Conservation (phyloP, 768 basidiomycete genomes). For the Tubosaeta sp. region DNA sequence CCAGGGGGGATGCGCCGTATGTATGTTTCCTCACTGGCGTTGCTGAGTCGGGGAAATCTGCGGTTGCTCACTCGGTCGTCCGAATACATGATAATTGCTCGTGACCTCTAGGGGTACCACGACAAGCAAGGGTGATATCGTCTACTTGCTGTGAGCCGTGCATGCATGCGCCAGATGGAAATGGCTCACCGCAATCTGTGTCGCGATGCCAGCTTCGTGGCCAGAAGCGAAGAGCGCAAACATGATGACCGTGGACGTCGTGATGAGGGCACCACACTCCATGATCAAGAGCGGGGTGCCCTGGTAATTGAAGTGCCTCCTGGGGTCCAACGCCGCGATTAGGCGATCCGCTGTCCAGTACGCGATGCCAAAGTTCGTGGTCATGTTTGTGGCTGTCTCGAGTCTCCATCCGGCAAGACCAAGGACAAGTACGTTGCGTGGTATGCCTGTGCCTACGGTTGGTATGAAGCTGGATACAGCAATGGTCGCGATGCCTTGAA, state of each 20-base stretch:
- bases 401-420: conserved; percentile 18
- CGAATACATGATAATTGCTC: too few species aligned
- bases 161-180: background rate
- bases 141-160: conserved; percentile 6
- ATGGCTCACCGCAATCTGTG: conserved; percentile 16
- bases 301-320: conserved; percentile 8
- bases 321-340: conserved; percentile 1
- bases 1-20: too few species aligned
- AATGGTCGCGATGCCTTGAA: conserved; percentile 10
- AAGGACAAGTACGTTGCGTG: conserved; percentile 2
- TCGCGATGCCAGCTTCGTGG: conserved; percentile 13
- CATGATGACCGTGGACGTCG: conserved; percentile 16
- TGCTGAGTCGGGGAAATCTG: too few species aligned
- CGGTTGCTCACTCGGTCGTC: too few species aligned
- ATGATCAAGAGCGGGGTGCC: conserved; percentile 13
- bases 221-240: conserved; percentile 13
- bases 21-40: too few species aligned
- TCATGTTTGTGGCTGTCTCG: conserved; percentile 14
- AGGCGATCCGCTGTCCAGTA: conserved; percentile 9
- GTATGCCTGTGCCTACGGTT: background rate
- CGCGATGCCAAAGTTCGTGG: conserved; percentile 16
- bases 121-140: conserved; percentile 17
- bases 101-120: conserved; percentile 15
- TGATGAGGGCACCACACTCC: conserved; percentile 21
- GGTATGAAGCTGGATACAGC: conserved; percentile 18